Percentiles rank a stretch among this genome's conserved stretches.
Evolutionary conservation across 1,139 yeast genomes (phyloP).

Genomic region (Fermentozyma sake): DNA sequence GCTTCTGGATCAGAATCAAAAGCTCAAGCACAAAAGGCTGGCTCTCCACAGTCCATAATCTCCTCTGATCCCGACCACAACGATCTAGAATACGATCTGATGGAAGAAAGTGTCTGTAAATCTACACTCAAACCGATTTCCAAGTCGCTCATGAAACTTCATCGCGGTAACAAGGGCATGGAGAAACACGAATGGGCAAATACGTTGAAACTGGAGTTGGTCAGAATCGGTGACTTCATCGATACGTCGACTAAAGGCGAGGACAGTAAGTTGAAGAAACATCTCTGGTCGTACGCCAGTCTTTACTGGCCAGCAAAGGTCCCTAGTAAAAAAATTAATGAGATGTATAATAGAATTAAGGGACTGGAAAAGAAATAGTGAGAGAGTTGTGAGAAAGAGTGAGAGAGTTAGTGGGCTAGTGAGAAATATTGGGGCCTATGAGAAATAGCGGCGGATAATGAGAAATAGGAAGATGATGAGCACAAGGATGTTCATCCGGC

Average conservation of each 20-base stretch:
- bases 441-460: too few species aligned
- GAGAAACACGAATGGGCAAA: conserved; percentile 84
- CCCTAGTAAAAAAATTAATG: conserved; percentile 72
- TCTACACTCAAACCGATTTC: conserved; percentile 66
- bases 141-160: conserved; percentile 66
- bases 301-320: conserved; percentile 92
- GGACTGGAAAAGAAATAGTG: conserved; percentile 4
- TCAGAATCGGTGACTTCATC: conserved; percentile 78
- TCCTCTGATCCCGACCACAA: conserved; percentile 16
- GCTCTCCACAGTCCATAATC: conserved; percentile 11
- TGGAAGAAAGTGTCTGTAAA: conserved; percentile 77
- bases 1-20: conserved; percentile 10
- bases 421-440: too few species aligned
- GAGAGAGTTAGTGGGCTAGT: neutral
- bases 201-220: conserved; percentile 66
- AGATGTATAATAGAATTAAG: conserved; percentile 74
- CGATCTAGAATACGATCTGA: conserved; percentile 66
- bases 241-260: conserved; percentile 12
- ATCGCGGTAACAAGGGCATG: conserved; percentile 75
- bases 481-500: too few species aligned
- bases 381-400: neutral
- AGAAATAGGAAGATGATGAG: too few species aligned
- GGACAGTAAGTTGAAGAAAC: conserved; percentile 48
- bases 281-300: conserved; percentile 88
- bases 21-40: conserved; percentile 13